phyloP scores from a whole-genome alignment of 1,139 yeast species.

The Pneumocystis carinii region DNA sequence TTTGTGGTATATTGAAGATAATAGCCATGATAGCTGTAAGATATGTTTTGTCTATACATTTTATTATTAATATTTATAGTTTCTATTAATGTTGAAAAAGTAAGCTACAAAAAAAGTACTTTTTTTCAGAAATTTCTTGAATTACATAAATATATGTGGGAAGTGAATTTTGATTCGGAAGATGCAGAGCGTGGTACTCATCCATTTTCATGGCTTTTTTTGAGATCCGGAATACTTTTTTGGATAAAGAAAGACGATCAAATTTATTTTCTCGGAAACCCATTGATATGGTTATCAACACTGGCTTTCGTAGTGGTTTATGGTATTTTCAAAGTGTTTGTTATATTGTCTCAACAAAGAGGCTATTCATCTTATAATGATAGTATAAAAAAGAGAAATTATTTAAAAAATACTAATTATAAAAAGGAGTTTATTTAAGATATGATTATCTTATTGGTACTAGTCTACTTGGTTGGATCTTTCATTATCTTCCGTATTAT shows the following conservation, averaged over 20 bases:
- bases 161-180: constrained; percentile 67
- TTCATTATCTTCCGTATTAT: constrained; percentile 78
- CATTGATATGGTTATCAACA: constrained; percentile 80
- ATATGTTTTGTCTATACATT: background rate
- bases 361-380: constrained; percentile 17
- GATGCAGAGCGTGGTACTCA: constrained; percentile 85
- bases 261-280: constrained; percentile 81
- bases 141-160: constrained; percentile 83
- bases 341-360: constrained; percentile 63
- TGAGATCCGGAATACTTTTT: constrained; percentile 85
- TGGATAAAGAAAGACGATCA: constrained; percentile 71
- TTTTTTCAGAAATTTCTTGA: constrained; percentile 62
- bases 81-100: constrained; percentile 29
- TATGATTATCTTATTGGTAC: constrained; percentile 58
- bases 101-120: constrained; percentile 47
- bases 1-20: constrained; percentile 80
- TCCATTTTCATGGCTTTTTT: constrained; percentile 80
- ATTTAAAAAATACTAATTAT: constrained; percentile 15
- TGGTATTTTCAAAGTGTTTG: constrained; percentile 36
- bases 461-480: constrained; percentile 64
- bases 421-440: constrained; percentile 44
- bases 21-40: constrained; percentile 25
- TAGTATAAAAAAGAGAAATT: background rate
- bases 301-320: constrained; percentile 45
- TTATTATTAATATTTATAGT: constrained; percentile 18